These are phyloP conservation scores for Exophiala spinifera DNA, from an alignment of 2,329 filamentous ascomycete genomes.

Conservation along the genomic window DNA sequence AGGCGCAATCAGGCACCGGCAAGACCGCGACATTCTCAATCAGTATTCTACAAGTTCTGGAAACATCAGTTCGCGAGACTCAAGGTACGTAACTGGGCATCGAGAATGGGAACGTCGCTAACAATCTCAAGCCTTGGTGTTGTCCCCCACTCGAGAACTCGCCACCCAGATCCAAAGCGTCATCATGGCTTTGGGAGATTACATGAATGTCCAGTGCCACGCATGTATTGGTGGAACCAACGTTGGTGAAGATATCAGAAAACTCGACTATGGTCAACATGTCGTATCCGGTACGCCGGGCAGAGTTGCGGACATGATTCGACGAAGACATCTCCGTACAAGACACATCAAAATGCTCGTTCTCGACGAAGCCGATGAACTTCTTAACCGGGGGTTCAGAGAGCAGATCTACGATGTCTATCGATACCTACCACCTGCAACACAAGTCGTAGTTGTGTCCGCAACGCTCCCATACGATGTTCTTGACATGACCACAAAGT, in stretches of 20 bases:
- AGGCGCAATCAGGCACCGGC: conserved; percentile 94
- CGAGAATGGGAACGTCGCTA: too few species aligned
- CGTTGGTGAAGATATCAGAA: conserved; percentile 94
- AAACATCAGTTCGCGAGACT: conserved; percentile 86
- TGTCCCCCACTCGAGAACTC: conserved; percentile 93
- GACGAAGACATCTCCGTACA: conserved; percentile 68
- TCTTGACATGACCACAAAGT: conserved; percentile 98
- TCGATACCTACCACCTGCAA: conserved; percentile 91
- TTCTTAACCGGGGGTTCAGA: conserved; percentile 89
- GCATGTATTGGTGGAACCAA: conserved; percentile 98
- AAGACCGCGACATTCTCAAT: conserved; percentile 97
- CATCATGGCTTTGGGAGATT: conserved; percentile 98
- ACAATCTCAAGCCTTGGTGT: conserved; percentile 65
- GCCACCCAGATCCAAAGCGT: conserved; percentile 98
- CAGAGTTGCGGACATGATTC: conserved; percentile 83
- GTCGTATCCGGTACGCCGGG: conserved; percentile 98
- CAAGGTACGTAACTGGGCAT: conserved; percentile 53
- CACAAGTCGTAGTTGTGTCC: conserved; percentile 96
- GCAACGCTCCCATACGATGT: conserved; percentile 97
- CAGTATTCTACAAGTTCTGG: conserved; percentile 92
- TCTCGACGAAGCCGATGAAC: conserved; percentile 72
- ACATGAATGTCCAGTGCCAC: conserved; percentile 99
- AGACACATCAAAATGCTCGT: conserved; percentile 77
- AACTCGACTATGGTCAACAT: conserved; percentile 95
- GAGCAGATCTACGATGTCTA: conserved; percentile 99